A percentile compares a stretch with the other conserved stretches of the same genome.
These are phyloP conservation scores for Fusarium albidum DNA, from an alignment of 2,329 filamentous ascomycete genomes.

Conservation along the genomic window DNA sequence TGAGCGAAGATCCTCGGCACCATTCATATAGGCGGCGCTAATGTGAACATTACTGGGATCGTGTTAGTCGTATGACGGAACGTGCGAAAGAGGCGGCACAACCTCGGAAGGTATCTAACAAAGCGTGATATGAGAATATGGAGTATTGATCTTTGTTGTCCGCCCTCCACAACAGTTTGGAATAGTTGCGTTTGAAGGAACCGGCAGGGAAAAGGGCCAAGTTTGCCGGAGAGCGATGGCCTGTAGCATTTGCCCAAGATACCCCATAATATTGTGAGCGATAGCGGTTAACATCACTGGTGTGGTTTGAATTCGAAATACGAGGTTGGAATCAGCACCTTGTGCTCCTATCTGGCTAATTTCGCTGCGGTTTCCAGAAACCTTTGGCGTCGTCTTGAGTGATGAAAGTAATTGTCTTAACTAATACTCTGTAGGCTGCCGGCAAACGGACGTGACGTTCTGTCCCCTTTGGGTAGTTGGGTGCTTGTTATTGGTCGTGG, in stretches of 20 bases:
- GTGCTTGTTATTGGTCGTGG: constrained; percentile 33
- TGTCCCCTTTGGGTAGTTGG: constrained; percentile 12
- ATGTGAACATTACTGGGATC: neutral
- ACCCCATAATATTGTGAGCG: constrained; percentile 18
- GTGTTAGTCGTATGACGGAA: neutral
- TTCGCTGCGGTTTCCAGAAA: too few relatives aligned
- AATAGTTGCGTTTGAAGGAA: neutral
- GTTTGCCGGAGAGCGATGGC: constrained; percentile 8
- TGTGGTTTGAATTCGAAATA: neutral
- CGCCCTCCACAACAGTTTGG: neutral
- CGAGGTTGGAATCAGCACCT: too few relatives aligned
- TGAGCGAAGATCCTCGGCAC: constrained; percentile 21
- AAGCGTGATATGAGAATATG: neutral
- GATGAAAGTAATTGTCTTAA: too few relatives aligned
- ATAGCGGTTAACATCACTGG: constrained; percentile 6
- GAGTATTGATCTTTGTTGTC: neutral
- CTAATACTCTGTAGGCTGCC: too few relatives aligned
- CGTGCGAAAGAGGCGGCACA: neutral
- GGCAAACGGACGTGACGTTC: too few relatives aligned
- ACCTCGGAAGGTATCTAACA: neutral
- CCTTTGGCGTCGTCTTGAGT: too few relatives aligned
- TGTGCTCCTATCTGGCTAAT: too few relatives aligned
- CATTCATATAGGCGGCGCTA: constrained; percentile 14
- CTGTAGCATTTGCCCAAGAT: constrained; percentile 15
- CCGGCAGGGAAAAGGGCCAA: neutral